Conservation (phyloP, 1,284 basidiomycete species). For the Ustilago lituana region DNA sequence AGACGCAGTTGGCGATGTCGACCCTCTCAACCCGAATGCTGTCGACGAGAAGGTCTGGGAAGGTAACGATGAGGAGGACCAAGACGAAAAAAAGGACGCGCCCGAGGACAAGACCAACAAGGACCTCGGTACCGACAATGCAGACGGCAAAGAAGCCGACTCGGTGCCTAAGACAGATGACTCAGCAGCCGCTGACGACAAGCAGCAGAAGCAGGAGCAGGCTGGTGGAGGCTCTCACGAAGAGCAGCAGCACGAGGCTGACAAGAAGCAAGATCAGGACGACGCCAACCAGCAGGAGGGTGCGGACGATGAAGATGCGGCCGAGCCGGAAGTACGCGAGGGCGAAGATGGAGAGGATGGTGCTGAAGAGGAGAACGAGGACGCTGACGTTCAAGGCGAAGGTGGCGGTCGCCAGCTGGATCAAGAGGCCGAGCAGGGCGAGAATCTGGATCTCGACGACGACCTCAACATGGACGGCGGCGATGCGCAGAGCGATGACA, state of each 20-base stretch:
- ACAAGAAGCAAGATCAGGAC: conserved; percentile 18
- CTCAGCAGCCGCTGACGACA: conserved; percentile 22
- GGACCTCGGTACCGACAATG: conserved; percentile 65
- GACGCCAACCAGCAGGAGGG: conserved; percentile 21
- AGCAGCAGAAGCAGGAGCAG: conserved; percentile 69
- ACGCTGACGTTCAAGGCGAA: conserved; percentile 67
- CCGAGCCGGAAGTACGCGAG: conserved; percentile 52
- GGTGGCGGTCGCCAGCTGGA: conserved; percentile 67
- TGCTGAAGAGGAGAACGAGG: conserved; percentile 63
- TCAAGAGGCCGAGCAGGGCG: conserved; percentile 62
- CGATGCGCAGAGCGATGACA: conserved; percentile 48
- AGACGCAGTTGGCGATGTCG: conserved; percentile 85
- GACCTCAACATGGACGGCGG: conserved; percentile 58
- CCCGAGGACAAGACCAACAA: conserved; percentile 68
- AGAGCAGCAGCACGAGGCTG: conserved; percentile 69
- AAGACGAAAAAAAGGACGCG: conserved; percentile 69
- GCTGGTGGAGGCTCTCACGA: conserved; percentile 68
- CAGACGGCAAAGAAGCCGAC: conserved; percentile 58
- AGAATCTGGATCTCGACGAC: conserved; percentile 64
- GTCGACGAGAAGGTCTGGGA: conserved; percentile 98
- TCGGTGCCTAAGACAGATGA: conserved; percentile 47
- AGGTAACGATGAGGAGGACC: conserved; percentile 76
- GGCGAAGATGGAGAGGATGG: conserved; percentile 57
- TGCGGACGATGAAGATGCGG: conserved; percentile 33
- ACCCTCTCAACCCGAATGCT: conserved; percentile 83